Evolutionary conservation across 1,139 yeast species (phyloP).

Genomic region (Candida tunisiensis): DNA sequence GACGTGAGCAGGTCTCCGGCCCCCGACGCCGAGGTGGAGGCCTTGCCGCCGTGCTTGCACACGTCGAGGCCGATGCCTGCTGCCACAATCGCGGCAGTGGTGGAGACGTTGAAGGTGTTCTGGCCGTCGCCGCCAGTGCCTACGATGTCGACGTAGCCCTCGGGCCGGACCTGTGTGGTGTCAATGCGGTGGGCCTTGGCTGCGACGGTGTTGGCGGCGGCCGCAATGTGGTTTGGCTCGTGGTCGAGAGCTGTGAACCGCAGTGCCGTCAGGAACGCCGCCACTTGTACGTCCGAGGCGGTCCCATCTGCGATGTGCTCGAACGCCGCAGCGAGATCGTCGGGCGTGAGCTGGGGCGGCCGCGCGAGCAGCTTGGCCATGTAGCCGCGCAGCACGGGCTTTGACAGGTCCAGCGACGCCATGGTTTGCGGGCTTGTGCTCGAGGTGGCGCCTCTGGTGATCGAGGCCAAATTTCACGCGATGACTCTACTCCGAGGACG

Average conservation of each 20-base stretch:
- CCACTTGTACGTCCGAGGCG: constrained; percentile 54
- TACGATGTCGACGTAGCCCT: constrained; percentile 70
- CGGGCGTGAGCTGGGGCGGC: constrained; percentile 43
- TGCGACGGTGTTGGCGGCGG: constrained; percentile 66
- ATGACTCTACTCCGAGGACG: no score
- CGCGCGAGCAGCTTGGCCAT: constrained; percentile 40
- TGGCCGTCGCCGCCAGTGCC: constrained; percentile 99
- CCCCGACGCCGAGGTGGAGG: constrained; percentile 84
- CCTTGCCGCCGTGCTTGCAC: constrained; percentile 94
- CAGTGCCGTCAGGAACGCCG: constrained; percentile 66
- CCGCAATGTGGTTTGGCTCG: constrained; percentile 63
- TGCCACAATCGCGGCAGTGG: constrained; percentile 86
- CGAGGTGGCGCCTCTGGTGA: no score
- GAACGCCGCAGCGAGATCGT: constrained; percentile 44
- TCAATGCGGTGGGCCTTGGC: constrained; percentile 18
- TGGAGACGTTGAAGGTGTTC: constrained; percentile 88
- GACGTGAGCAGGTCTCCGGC: constrained; percentile 74
- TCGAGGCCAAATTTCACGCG: no score
- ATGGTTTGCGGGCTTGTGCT: no score
- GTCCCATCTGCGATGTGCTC: constrained; percentile 38
- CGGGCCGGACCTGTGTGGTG: constrained; percentile 23
- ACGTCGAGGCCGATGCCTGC: constrained; percentile 78
- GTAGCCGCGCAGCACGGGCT: constrained; percentile 45
- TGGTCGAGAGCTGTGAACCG: constrained; percentile 68
- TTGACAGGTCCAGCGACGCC: no score